phyloP scores from a whole-genome alignment of 495 filamentous ascomycete genomes.

The Aspergillus sclerotioniger region DNA sequence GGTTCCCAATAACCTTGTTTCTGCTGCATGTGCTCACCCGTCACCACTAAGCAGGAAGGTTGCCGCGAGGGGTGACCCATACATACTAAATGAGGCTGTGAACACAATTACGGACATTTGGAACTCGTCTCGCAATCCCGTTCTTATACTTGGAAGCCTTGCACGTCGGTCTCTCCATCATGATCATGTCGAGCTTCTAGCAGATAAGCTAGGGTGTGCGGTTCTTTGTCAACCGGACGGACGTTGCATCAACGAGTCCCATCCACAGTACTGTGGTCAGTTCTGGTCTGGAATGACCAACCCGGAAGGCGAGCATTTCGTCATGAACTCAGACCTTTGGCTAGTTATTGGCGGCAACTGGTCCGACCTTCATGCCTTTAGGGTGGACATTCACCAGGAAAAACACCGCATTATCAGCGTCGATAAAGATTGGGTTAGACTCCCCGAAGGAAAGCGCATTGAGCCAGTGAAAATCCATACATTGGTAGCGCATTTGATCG shows the following conservation, averaged over 20 bases:
- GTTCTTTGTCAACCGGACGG: constrained; percentile 20
- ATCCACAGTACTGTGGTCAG: constrained; percentile 15
- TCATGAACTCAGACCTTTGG: constrained; percentile 7
- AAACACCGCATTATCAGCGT: constrained; percentile 11
- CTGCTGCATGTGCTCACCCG: background rate
- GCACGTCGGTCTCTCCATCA: background rate
- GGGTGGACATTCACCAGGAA: constrained; percentile 4
- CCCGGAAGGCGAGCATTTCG: background rate
- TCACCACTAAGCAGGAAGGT: background rate
- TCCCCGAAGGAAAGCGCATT: background rate
- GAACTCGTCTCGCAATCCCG: constrained; percentile 10
- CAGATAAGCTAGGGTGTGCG: constrained; percentile 16
- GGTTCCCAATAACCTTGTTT: constrained; percentile 11
- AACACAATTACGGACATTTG: constrained; percentile 1
- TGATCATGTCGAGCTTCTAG: constrained; percentile 3
- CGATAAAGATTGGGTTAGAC: background rate
- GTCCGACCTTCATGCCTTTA: constrained; percentile 8
- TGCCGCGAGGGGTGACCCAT: background rate
- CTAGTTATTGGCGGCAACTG: background rate
- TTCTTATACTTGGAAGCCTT: constrained; percentile 13
- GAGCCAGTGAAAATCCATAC: background rate
- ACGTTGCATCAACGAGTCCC: constrained; percentile 10
- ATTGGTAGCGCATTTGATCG: background rate
- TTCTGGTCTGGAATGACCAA: constrained; percentile 11
- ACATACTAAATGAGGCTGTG: constrained; percentile 1